Evolutionary conservation across 305 asterid species (phyloP), one percentile per base, ranked within the genome.

Genomic region (Ilex paraguariensis): DNA sequence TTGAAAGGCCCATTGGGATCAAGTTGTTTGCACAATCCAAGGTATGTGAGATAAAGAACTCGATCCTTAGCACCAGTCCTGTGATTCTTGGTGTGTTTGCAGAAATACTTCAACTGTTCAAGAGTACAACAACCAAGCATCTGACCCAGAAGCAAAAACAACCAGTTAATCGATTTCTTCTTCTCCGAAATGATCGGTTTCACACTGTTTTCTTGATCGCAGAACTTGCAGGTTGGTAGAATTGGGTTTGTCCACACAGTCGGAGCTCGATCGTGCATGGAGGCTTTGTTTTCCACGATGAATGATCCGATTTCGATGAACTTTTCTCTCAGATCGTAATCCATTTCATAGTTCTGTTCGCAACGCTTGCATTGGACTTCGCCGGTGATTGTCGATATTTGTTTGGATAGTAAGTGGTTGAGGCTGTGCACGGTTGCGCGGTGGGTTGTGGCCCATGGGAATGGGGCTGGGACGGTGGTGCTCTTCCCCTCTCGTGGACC

Each of bases 1-100:
- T 71, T 77, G 32, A 72, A 86, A 4, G 94, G 95, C 0, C 87
- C 95, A 39, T 8, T 56, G 0, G 96, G 89, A 45, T 84, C 80
- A 10, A 92, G 84, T 87, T 90, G 98, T 30, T 65, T 77, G 82
- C 95, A 85, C 3, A 92, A 45, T 9, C 42, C 73, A 52, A 90
- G 42, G 31, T 90, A 92, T 1, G 94, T 66, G 1, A 80, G 79
- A 45, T 66, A 92, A 0, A 89, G 86, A n/a, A 92, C 86, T 1
- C 96, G 89, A 64, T 90, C 91, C 49, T 92, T 92, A 0, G 97
- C 96, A 0, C 97, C 98, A 0, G 96, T 89, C 6, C 95, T 87
- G 21, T 92, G 98, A 63, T 84, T 87, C 52, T 67, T 68, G 0
- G 95, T 87, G 68, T 92, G 86, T 58, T 89, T 90, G 74, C 98